Evolutionary conservation across 2,329 filamentous ascomycete species (phyloP).

Genomic region (Cladosporium cucumerinum): DNA sequence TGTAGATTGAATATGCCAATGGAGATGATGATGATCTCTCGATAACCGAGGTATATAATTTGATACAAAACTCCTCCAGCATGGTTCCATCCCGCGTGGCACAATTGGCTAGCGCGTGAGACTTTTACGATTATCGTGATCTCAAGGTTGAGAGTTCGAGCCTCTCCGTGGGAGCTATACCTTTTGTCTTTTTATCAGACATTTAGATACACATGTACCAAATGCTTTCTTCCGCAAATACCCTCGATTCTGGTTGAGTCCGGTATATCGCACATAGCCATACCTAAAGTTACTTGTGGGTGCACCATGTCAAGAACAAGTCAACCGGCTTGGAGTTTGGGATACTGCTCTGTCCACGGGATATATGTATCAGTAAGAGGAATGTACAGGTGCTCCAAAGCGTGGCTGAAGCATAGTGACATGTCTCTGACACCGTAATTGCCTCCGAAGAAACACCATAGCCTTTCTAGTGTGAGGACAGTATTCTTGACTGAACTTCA

Average conservation of each 20-base stretch:
- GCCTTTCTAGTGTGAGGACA: not conserved
- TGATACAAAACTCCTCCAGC: accelerated
- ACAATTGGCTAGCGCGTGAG: conserved; percentile 38
- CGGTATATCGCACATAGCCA: not conserved
- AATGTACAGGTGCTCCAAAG: not conserved
- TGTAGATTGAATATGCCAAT: not conserved
- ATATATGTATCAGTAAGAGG: no score
- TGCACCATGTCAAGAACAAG: not conserved
- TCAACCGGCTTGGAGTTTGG: not conserved
- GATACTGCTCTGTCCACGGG: not conserved
- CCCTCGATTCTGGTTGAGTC: no score
- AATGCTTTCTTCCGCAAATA: no score
- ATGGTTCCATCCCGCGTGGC: conserved; percentile 28
- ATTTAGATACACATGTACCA: not conserved
- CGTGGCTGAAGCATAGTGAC: no score
- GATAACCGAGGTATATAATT: not conserved
- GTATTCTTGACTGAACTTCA: not conserved
- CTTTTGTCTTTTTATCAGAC: conserved; percentile 12
- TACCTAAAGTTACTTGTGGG: not conserved
- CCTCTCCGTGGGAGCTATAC: conserved; percentile 26
- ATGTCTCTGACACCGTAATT: not conserved
- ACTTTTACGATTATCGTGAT: conserved; percentile 33
- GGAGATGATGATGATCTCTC: not conserved
- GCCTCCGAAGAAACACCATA: not conserved
- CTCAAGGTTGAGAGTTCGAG: conserved; percentile 38